Evolutionary conservation across 805 yeast genomes (phyloP).

Genomic region (Candida silvicultrix): DNA sequence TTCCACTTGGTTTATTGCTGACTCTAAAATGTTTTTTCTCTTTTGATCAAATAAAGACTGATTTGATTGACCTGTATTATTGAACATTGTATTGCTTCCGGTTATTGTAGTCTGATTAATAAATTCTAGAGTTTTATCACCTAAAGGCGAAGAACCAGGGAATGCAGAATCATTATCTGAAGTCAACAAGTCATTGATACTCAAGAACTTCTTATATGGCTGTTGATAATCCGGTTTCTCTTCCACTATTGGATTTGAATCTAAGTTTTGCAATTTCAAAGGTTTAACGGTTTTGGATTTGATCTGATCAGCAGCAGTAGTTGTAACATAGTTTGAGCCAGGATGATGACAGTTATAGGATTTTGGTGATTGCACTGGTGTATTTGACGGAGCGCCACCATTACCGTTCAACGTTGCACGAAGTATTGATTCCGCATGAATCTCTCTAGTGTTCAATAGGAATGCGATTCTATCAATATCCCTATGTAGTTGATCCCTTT

Average conservation of each 20-base stretch:
- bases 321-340: background rate
- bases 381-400: slow-evolving; percentile 4
- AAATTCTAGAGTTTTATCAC: background rate
- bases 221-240: background rate
- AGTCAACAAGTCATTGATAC: background rate
- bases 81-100: background rate
- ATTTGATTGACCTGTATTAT: background rate
- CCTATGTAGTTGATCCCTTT: background rate
- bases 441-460: background rate
- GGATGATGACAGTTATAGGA: background rate
- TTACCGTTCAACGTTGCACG: background rate
- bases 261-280: background rate
- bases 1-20: background rate
- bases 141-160: background rate
- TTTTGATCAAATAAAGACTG: background rate
- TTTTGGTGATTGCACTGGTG: slow-evolving; percentile 3
- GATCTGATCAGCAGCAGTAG: background rate
- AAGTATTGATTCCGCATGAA: background rate
- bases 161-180: background rate
- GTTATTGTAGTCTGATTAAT: background rate
- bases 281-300: background rate
- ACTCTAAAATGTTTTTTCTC: no score
- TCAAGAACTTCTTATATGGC: background rate
- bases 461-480: background rate
- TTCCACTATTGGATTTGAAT: background rate